A percentile compares a stretch with the other conserved stretches of the same genome.
These are phyloP conservation scores for Grosmannia clavigera DNA, from an alignment of 2,329 filamentous ascomycete genomes.

Conservation along the genomic window DNA sequence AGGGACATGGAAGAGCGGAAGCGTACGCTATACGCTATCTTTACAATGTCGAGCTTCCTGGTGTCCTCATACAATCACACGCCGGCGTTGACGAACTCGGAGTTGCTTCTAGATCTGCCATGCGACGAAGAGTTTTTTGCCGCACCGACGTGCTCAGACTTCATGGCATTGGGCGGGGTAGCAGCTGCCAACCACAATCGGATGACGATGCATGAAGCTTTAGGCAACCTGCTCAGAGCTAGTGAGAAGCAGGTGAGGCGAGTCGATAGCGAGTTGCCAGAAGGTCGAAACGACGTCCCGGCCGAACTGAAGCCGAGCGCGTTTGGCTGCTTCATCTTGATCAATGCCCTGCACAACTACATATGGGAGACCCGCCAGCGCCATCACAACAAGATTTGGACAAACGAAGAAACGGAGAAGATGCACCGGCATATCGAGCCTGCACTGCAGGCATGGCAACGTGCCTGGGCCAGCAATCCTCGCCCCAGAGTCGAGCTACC, in stretches of 20 bases:
- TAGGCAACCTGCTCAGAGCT: constrained; percentile 69
- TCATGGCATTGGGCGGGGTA: constrained; percentile 64
- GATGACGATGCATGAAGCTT: constrained; percentile 67
- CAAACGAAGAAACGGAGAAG: constrained; percentile 80
- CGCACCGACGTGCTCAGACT: constrained; percentile 70
- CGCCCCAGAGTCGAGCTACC: constrained; percentile 74
- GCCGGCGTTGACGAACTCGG: constrained; percentile 84
- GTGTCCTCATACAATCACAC: constrained; percentile 90
- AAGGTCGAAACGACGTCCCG: constrained; percentile 31
- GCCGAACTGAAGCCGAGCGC: constrained; percentile 70
- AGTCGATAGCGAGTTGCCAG: constrained; percentile 24
- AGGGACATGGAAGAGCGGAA: constrained; percentile 82
- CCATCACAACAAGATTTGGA: constrained; percentile 82
- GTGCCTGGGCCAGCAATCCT: constrained; percentile 79
- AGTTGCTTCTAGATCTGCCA: constrained; percentile 78
- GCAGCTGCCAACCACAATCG: constrained; percentile 56
- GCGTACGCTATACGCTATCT: constrained; percentile 82
- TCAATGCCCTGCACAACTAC: constrained; percentile 92
- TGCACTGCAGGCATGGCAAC: constrained; percentile 85
- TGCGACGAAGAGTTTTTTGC: constrained; percentile 88
- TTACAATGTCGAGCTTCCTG: constrained; percentile 79
- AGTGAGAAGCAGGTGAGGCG: constrained; percentile 41
- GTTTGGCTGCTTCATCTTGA: constrained; percentile 81
- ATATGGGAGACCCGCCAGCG: constrained; percentile 95
- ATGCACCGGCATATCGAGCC: constrained; percentile 96